These are phyloP conservation scores for Turritis glabra DNA, from an alignment of 345 rosid species.

Conservation along the genomic window DNA sequence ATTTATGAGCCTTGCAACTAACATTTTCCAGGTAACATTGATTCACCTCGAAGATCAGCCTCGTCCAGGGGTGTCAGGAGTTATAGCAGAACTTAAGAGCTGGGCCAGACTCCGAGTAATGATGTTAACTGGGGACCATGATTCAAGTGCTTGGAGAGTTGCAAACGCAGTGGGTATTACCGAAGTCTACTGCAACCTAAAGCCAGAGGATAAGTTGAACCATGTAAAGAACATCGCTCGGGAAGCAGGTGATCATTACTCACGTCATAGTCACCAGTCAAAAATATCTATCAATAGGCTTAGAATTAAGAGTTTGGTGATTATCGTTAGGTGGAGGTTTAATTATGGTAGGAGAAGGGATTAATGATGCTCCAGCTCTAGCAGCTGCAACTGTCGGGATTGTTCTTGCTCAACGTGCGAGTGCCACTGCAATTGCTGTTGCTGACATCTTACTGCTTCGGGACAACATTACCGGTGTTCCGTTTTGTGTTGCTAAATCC, in stretches of 20 bases:
- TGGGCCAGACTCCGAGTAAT: slow-evolving; percentile 68
- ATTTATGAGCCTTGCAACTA: slow-evolving; percentile 27
- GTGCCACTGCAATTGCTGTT: slow-evolving; percentile 94
- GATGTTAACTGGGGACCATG: slow-evolving; percentile 97
- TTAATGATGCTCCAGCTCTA: slow-evolving; percentile 96
- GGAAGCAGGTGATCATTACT: slow-evolving; percentile 62
- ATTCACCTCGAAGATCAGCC: slow-evolving; percentile 98
- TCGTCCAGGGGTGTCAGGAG: slow-evolving; percentile 77
- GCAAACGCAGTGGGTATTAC: slow-evolving; percentile 84
- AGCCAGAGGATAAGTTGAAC: slow-evolving; percentile 92
- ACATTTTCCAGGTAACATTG: slow-evolving; percentile 64
- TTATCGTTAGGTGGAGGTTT: slow-evolving; percentile 78
- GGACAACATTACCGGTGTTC: slow-evolving; percentile 78
- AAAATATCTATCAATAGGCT: not conserved
- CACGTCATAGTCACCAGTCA: not conserved
- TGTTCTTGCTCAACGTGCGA: slow-evolving; percentile 95
- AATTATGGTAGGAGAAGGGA: slow-evolving; percentile 97
- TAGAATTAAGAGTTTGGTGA: slow-evolving; percentile 2
- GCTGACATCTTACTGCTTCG: slow-evolving; percentile 83
- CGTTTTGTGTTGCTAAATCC: slow-evolving; percentile 87
- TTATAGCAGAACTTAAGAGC: slow-evolving; percentile 60
- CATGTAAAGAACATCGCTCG: slow-evolving; percentile 71
- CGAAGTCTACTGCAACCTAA: slow-evolving; percentile 79
- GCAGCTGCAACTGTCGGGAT: slow-evolving; percentile 97
- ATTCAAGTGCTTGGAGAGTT: slow-evolving; percentile 93